A percentile compares a stretch with the other conserved stretches of the same genome.
Evolutionary conservation across 768 basidiomycete species (phyloP).

Genomic region (Phanerochaete sordida): DNA sequence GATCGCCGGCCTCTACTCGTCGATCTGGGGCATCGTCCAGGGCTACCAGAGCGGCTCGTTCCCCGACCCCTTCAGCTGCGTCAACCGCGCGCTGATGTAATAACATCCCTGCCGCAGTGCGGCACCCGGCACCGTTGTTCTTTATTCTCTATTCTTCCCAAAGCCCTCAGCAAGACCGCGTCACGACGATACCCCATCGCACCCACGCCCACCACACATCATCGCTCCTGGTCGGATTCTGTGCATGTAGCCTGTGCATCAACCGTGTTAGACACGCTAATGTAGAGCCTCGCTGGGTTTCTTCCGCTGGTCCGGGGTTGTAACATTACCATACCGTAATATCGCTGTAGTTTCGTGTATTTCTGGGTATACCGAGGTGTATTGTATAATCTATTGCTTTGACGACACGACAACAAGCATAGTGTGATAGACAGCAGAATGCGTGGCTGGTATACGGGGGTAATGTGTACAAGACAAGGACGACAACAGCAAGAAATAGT

Average conservation of each 20-base stretch:
- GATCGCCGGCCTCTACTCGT: slow-evolving; percentile 27
- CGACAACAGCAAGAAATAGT: too few species aligned
- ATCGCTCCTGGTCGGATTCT: not conserved
- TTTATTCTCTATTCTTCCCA: not conserved
- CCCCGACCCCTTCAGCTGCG: slow-evolving; percentile 25
- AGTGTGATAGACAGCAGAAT: too few species aligned
- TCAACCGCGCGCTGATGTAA: slow-evolving; percentile 12
- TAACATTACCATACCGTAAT: not conserved
- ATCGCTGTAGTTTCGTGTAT: not conserved
- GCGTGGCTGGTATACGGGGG: too few species aligned
- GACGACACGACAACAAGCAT: too few species aligned
- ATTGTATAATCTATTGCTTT: not conserved
- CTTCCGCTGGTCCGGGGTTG: not conserved
- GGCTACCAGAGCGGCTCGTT: slow-evolving; percentile 25
- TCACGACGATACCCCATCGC: not conserved
- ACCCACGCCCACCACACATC: not conserved
- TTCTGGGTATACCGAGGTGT: not conserved
- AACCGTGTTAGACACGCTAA: too few species aligned
- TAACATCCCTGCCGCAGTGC: not conserved
- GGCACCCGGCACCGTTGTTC: too few species aligned
- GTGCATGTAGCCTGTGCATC: too few species aligned
- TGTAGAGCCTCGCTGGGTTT: too few species aligned
- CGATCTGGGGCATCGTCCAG: slow-evolving; percentile 23
- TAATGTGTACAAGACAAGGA: too few species aligned
- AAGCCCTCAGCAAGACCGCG: not conserved